Evolutionary conservation across 2,329 filamentous ascomycete species (phyloP).

Genomic region (Neopestalotiopsis sp.): DNA sequence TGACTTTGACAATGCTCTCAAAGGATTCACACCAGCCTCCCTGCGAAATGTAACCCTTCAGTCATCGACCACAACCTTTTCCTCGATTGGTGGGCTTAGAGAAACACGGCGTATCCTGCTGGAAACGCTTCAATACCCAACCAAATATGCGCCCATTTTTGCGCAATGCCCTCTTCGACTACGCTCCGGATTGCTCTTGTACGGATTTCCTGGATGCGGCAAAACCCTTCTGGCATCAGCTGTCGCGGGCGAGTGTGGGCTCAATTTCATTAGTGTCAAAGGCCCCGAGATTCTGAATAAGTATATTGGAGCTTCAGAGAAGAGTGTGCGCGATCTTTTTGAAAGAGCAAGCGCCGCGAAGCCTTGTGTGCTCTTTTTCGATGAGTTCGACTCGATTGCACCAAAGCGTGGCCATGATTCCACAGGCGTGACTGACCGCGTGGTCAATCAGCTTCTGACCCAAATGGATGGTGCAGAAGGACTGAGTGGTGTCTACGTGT

Average conservation of each 20-base stretch:
- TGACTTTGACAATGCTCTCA: constrained; percentile 85
- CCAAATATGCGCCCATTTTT: constrained; percentile 97
- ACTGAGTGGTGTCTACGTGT: constrained; percentile 90
- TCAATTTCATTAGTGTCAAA: constrained; percentile 99
- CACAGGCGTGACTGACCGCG: constrained; percentile 96
- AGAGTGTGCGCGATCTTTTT: constrained; percentile 93
- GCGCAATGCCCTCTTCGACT: constrained; percentile 94
- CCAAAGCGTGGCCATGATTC: constrained; percentile 97
- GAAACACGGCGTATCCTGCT: constrained; percentile 89
- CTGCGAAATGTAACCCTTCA: constrained; percentile 94
- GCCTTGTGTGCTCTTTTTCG: constrained; percentile 96
- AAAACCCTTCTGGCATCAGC: constrained; percentile 96
- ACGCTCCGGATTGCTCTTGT: constrained; percentile 89
- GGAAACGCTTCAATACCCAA: constrained; percentile 95
- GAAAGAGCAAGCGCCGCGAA: constrained; percentile 88
- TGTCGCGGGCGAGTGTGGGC: constrained; percentile 95
- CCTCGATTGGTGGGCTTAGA: constrained; percentile 86
- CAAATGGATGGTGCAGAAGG: constrained; percentile 99
- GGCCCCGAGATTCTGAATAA: constrained; percentile 98
- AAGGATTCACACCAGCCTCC: constrained; percentile 93
- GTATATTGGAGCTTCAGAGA: constrained; percentile 97
- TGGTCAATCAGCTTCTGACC: constrained; percentile 96
- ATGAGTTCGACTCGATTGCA: constrained; percentile 97
- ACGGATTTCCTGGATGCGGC: constrained; percentile 94
- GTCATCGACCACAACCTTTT: constrained; percentile 89